A percentile compares a stretch with the other conserved stretches of the same genome.
Conservation (phyloP, 345 rosid species). For the Gossypium sturtianum region DNA sequence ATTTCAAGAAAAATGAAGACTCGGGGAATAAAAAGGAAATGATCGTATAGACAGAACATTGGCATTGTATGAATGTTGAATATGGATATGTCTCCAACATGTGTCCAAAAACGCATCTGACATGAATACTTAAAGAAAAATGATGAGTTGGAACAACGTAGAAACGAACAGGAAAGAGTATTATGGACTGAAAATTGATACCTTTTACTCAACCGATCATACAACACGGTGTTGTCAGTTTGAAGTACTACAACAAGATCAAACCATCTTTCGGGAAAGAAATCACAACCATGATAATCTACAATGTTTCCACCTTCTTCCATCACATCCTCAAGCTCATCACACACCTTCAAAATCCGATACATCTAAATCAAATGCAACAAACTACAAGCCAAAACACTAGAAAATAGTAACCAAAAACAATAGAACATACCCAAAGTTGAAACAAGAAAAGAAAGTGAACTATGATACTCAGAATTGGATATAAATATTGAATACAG, state of each 20-base stretch:
- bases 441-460: background rate
- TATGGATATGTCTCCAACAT: background rate
- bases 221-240: constrained; percentile 64
- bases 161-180: background rate
- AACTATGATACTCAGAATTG: no score
- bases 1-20: background rate
- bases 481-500: no score
- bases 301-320: constrained; percentile 75
- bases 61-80: background rate
- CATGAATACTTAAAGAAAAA: no score
- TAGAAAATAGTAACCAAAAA: background rate
- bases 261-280: constrained; percentile 86
- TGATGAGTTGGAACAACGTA: background rate
- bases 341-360: constrained; percentile 53
- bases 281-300: constrained; percentile 91
- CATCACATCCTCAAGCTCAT: constrained; percentile 87
- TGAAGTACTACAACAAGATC: constrained; percentile 81
- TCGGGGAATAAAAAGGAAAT: background rate
- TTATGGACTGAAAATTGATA: constrained; percentile 14
- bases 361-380: background rate
- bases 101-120: no score
- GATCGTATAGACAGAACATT: background rate
- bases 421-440: background rate
- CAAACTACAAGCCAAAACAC: background rate
- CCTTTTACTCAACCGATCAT: constrained; percentile 79